A percentile compares a stretch with the other conserved stretches of the same genome.
These are phyloP conservation scores for Carex arenaria DNA, from an alignment of 202 grass and related monocot species.

Conservation along the genomic window DNA sequence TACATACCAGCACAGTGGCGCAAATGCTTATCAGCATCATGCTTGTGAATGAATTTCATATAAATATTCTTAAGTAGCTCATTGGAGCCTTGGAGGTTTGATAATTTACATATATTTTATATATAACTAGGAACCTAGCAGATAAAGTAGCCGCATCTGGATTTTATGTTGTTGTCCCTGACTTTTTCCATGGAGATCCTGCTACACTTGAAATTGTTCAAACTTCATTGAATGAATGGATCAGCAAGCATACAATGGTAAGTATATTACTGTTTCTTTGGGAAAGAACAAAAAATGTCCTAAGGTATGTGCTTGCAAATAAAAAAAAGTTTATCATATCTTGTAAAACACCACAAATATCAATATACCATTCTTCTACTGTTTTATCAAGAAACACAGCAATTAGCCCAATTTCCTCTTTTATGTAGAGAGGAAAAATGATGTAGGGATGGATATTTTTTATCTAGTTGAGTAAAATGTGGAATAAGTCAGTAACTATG, in stretches of 20 bases:
- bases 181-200: constrained; percentile 50
- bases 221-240: not conserved
- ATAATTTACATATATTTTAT: not conserved
- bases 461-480: not conserved
- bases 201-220: not conserved
- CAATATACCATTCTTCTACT: not conserved
- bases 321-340: not conserved
- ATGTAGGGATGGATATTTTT: not conserved
- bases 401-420: not conserved
- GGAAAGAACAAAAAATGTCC: not conserved
- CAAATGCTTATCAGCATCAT: not conserved
- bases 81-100: not conserved
- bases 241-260: constrained; percentile 2
- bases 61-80: not conserved
- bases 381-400: not conserved
- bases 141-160: constrained; percentile 49
- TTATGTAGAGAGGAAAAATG: not conserved
- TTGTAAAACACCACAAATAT: not conserved
- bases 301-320: not conserved
- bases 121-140: constrained; percentile 45
- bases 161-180: constrained; percentile 56
- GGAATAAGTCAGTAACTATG: not conserved
- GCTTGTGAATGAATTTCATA: not conserved
- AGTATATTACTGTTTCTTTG: not conserved
- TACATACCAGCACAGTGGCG: not conserved